Evolutionary conservation across 768 basidiomycete genomes (phyloP), one percentile per base, ranked within the genome.

Genomic region (Hypholoma fasciculare): DNA sequence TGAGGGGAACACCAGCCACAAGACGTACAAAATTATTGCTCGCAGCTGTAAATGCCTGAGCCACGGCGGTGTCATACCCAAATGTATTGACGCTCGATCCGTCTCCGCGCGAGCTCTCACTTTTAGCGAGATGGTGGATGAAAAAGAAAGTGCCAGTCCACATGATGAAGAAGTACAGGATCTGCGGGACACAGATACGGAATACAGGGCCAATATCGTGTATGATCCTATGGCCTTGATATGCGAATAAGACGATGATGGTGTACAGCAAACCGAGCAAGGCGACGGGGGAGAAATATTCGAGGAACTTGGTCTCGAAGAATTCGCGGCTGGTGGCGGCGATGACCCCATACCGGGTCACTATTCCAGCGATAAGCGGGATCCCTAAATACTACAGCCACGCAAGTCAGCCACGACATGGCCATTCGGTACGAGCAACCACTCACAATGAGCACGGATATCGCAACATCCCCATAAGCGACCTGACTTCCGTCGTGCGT

Each of bases 261-360:
- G 91, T 94, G 75, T 93, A 94, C 2, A 94, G 80, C 9, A 96
- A 76, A 3, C 92, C 92, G 20, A 92, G 54, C 8, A 91, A 79
- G 0, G 90, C 83, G 3, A 92, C 63, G 0, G 88, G 90, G 0
- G 81, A 81, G 70, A 94, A 90, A 40, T 72, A 59, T 0, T 85
- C 87, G n/a, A 92, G 71, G 74, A 94, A 93, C 13, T 72, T 74
- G 8, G 72, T 76, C 26, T 82, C 67, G 59, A 91, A 79, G 66
- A 82, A 83, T 3, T 65, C 57, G 34, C 77, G 81, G 42, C 79
- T 74, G 2, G 77, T 71, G 2, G 82, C 34, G 14, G 63, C 64
- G 65, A 85, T 81, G 17, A 88, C 72, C 23, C 70, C 49, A 61
- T 81, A 83, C 3, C 92, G 82, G 0, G 92, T 94, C n/a, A 85